Percentiles rank a stretch among this genome's conserved stretches.
Evolutionary conservation across 441 rosid genomes (phyloP).

Genomic region (Jatropha multifida): DNA sequence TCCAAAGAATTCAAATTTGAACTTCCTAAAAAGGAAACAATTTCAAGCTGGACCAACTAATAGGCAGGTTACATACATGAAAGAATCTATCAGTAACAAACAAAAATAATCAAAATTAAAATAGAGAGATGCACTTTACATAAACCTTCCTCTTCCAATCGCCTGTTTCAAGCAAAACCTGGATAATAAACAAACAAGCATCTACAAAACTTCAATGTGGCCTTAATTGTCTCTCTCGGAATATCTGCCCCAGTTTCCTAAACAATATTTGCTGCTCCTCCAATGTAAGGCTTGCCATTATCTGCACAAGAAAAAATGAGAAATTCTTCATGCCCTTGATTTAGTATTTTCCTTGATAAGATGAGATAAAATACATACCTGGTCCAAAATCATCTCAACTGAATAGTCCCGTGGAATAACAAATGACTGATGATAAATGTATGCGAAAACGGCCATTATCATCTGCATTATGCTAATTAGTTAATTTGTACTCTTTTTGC

Average conservation of each 20-base stretch:
- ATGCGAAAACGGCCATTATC: constrained; percentile 98
- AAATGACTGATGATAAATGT: constrained; percentile 84
- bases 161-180: not conserved
- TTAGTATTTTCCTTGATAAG: not conserved
- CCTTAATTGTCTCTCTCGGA: constrained; percentile 38
- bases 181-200: not conserved
- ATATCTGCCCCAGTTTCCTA: constrained; percentile 54
- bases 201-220: constrained; percentile 4
- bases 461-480: constrained; percentile 43
- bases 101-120: constrained; percentile 74
- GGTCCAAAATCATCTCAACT: constrained; percentile 70
- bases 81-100: constrained; percentile 13
- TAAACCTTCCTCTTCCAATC: not conserved
- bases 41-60: not conserved
- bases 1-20: too few relatives aligned
- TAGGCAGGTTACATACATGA: not conserved
- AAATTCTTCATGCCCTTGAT: not conserved
- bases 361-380: constrained; percentile 38
- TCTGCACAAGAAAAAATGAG: constrained; percentile 34
- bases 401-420: constrained; percentile 49
- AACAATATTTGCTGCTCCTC: constrained; percentile 70
- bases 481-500: not conserved
- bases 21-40: not conserved
- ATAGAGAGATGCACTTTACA: constrained; percentile 39
- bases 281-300: constrained; percentile 50